Conservation (phyloP, 2,329 filamentous ascomycete genomes). For the Diplodia seriata region DNA sequence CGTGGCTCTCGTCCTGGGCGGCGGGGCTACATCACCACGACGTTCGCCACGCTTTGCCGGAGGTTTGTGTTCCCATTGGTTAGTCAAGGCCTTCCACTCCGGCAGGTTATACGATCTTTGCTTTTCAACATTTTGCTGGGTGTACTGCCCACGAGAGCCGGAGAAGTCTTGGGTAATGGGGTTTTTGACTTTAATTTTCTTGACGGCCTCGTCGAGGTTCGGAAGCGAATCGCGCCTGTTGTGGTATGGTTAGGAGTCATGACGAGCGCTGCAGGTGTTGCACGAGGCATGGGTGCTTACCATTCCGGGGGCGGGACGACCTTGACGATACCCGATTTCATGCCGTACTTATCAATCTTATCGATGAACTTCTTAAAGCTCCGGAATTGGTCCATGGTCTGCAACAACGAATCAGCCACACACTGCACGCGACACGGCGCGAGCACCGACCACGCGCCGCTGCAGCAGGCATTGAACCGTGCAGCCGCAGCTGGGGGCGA, state of each 20-base stretch:
- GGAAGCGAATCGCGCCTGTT: conserved; percentile 73
- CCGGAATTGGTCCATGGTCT: conserved; percentile 90
- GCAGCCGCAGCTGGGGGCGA: conserved; percentile 12
- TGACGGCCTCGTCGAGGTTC: conserved; percentile 81
- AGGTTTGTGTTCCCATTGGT: conserved; percentile 94
- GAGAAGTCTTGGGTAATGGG: conserved; percentile 99
- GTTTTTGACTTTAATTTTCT: conserved; percentile 91
- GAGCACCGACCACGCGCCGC: background rate
- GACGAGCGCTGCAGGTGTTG: conserved; percentile 8
- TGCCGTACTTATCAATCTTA: conserved; percentile 91
- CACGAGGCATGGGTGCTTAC: conserved; percentile 59
- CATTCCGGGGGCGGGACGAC: conserved; percentile 93
- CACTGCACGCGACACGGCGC: background rate
- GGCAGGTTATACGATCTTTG: conserved; percentile 95
- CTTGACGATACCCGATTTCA: conserved; percentile 97
- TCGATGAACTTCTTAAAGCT: conserved; percentile 92
- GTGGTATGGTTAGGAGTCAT: conserved; percentile 30
- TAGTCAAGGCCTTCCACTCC: conserved; percentile 92
- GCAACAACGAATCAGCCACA: conserved; percentile 33
- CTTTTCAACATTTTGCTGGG: conserved; percentile 96
- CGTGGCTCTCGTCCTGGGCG: conserved; percentile 44
- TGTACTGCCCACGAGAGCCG: conserved; percentile 92
- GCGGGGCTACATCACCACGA: conserved; percentile 51
- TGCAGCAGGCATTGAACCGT: conserved; percentile 19
- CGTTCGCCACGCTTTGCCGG: conserved; percentile 88